Evolutionary conservation across 768 basidiomycete genomes (phyloP).

Genomic region (Termitomyces sp.): DNA sequence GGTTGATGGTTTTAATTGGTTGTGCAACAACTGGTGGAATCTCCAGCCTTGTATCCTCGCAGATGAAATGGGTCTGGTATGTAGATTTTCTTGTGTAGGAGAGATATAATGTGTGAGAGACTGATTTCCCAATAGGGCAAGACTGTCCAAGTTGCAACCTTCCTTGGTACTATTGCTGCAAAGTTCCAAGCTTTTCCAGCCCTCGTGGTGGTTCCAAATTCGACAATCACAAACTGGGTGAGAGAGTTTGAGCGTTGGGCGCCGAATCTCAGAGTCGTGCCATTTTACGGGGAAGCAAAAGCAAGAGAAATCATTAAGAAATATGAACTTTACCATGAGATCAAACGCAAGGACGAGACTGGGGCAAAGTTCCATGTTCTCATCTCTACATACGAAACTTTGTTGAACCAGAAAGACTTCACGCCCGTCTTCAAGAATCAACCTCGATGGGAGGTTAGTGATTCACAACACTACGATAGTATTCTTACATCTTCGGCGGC

Average conservation of each 20-base stretch:
- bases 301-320: slow-evolving; percentile 75
- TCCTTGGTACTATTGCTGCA: slow-evolving; percentile 62
- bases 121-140: slow-evolving; percentile 51
- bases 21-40: slow-evolving; percentile 86
- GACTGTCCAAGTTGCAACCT: slow-evolving; percentile 88
- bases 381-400: slow-evolving; percentile 88
- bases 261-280: slow-evolving; percentile 69
- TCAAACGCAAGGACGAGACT: slow-evolving; percentile 33
- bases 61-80: slow-evolving; percentile 94
- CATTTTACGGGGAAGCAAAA: slow-evolving; percentile 79
- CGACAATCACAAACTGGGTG: slow-evolving; percentile 93
- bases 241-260: slow-evolving; percentile 91
- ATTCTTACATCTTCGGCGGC: neutral
- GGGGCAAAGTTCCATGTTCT: slow-evolving; percentile 82
- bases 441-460: slow-evolving; percentile 79
- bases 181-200: slow-evolving; percentile 66
- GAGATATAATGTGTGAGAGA: neutral
- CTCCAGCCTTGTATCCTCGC: slow-evolving; percentile 84
- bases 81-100: slow-evolving; percentile 5
- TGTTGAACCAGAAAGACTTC: slow-evolving; percentile 68
- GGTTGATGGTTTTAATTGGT: slow-evolving; percentile 82
- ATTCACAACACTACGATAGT: neutral
- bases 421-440: slow-evolving; percentile 69
- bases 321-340: slow-evolving; percentile 73
- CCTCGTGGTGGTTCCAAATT: slow-evolving; percentile 93